These are phyloP conservation scores for Astrothelium macrocarpum DNA, from an alignment of 495 filamentous ascomycete genomes.

Conservation along the genomic window DNA sequence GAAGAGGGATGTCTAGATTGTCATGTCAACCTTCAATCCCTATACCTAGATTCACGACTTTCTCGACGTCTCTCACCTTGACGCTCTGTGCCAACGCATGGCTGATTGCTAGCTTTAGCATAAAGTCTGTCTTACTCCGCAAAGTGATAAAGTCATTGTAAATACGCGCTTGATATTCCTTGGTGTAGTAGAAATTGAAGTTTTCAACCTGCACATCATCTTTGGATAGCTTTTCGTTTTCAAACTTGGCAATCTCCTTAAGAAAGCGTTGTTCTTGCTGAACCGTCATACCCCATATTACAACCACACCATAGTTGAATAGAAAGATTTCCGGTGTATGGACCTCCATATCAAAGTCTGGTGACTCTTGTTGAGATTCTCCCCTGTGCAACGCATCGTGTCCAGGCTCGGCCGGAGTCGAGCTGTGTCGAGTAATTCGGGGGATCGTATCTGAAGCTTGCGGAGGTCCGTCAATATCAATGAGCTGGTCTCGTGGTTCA, in stretches of 20 bases:
- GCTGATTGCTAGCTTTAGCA: slow-evolving; percentile 94
- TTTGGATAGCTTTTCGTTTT: slow-evolving; percentile 72
- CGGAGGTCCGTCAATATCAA: slow-evolving; percentile 11
- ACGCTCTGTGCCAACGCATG: slow-evolving; percentile 92
- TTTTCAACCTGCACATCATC: slow-evolving; percentile 92
- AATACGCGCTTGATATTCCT: slow-evolving; percentile 92
- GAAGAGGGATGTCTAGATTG: slow-evolving; percentile 78
- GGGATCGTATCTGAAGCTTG: slow-evolving; percentile 22
- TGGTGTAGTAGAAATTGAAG: slow-evolving; percentile 98
- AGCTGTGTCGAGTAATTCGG: not conserved
- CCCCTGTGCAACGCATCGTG: not conserved
- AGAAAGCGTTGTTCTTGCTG: slow-evolving; percentile 78
- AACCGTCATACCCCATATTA: slow-evolving; percentile 96
- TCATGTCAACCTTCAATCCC: not conserved
- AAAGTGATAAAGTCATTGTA: slow-evolving; percentile 98
- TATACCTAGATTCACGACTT: not conserved
- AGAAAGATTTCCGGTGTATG: slow-evolving; percentile 91
- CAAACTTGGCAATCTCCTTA: slow-evolving; percentile 93
- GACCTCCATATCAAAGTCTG: slow-evolving; percentile 62
- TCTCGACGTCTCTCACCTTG: slow-evolving; percentile 44
- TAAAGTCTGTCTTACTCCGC: slow-evolving; percentile 86
- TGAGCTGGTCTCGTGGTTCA: slow-evolving; percentile 31
- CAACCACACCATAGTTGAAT: slow-evolving; percentile 97
- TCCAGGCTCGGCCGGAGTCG: not conserved
- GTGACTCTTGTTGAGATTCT: not conserved